Percentiles rank a stretch among this genome's conserved stretches.
Evolutionary conservation across 352 stramenopile species (phyloP).

Genomic region (Pythium grandisporangium): DNA sequence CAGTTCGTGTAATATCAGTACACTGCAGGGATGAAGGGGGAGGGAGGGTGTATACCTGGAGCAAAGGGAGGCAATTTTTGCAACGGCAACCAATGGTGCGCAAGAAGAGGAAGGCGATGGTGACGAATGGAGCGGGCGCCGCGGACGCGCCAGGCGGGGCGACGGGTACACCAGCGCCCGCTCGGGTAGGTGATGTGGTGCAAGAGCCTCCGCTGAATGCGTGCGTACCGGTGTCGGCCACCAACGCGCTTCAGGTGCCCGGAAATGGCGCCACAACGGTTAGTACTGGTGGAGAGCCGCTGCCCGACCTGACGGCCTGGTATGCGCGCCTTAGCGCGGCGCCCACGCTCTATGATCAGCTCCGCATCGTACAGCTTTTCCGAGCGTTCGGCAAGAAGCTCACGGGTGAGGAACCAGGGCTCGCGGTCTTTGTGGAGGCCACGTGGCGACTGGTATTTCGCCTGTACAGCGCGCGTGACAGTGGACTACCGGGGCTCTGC

Average conservation of each 20-base stretch:
- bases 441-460: slow-evolving; percentile 54
- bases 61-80: too few relatives aligned
- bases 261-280: slow-evolving; percentile 4
- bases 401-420: slow-evolving; percentile 8
- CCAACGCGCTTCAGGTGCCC: slow-evolving; percentile 12
- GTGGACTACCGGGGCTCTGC: slow-evolving; percentile 22
- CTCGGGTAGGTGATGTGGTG: slow-evolving; percentile 23
- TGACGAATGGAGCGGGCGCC: slow-evolving; percentile 30
- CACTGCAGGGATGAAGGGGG: too few relatives aligned
- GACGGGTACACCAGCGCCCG: slow-evolving; percentile 23
- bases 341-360: slow-evolving; percentile 43
- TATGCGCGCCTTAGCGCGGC: slow-evolving; percentile 24
- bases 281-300: too few relatives aligned
- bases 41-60: too few relatives aligned
- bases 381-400: slow-evolving; percentile 41
- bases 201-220: slow-evolving; percentile 20
- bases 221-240: slow-evolving; percentile 20
- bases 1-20: too few relatives aligned
- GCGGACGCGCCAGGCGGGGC: slow-evolving; percentile 6
- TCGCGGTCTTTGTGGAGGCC: slow-evolving; percentile 17
- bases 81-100: slow-evolving; percentile 42
- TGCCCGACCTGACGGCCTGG: slow-evolving; percentile 24
- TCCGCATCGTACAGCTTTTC: slow-evolving; percentile 69
- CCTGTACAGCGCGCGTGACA: slow-evolving; percentile 26
- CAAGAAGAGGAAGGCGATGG: slow-evolving; percentile 69